phyloP scores from a whole-genome alignment of 106 monocot species.

The Acorus calamus region DNA sequence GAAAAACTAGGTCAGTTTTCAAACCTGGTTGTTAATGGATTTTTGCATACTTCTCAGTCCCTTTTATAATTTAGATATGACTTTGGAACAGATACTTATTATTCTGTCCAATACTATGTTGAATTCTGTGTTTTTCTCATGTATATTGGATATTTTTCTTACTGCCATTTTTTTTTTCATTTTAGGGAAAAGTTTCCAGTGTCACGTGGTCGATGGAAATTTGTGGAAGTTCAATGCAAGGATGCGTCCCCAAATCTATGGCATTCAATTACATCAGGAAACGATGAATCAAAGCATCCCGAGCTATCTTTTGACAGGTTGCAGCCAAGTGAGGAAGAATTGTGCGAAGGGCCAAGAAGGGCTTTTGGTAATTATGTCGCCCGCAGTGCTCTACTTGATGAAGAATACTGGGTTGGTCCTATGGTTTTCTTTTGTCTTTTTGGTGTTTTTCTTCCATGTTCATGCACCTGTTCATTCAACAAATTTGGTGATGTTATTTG shows the following conservation, averaged over 20 bases:
- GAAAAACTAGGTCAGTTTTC: too few species aligned
- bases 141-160: too few species aligned
- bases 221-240: slow-evolving; percentile 17
- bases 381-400: slow-evolving; percentile 31
- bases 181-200: too few species aligned
- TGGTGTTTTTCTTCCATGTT: neutral
- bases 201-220: slow-evolving; percentile 15
- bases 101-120: too few species aligned
- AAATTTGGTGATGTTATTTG: neutral
- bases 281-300: slow-evolving; percentile 10
- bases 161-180: too few species aligned
- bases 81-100: too few species aligned
- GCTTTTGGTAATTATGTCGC: slow-evolving; percentile 31
- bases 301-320: slow-evolving; percentile 35
- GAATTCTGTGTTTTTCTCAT: too few species aligned
- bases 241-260: slow-evolving; percentile 12
- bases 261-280: slow-evolving; percentile 6
- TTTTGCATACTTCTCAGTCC: too few species aligned
- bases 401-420: slow-evolving; percentile 36
- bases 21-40: too few species aligned
- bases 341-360: slow-evolving; percentile 12
- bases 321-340: slow-evolving; percentile 23
- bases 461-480: neutral
- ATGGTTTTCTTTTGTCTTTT: neutral
- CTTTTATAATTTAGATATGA: too few species aligned